These are phyloP conservation scores for Beauveria caledonica DNA, from an alignment of 2,329 filamentous ascomycete genomes.

Conservation along the genomic window DNA sequence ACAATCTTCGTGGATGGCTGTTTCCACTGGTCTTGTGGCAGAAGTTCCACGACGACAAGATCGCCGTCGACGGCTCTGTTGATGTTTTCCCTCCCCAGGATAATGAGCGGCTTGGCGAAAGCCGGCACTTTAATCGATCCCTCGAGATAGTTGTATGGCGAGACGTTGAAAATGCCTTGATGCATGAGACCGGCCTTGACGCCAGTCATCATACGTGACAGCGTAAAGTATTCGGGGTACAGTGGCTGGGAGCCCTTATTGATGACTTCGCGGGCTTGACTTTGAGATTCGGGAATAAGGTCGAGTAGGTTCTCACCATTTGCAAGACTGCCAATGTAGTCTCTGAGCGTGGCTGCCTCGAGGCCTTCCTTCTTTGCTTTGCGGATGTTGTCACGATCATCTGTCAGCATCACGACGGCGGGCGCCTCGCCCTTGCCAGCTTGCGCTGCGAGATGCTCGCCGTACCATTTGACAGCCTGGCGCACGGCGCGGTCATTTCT, in stretches of 20 bases:
- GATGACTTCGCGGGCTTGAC: conserved; percentile 46
- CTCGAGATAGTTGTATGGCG: conserved; percentile 95
- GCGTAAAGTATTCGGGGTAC: conserved; percentile 81
- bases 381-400: conserved; percentile 78
- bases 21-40: conserved; percentile 96
- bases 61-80: conserved; percentile 91
- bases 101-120: conserved; percentile 80
- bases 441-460: conserved; percentile 65
- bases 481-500: conserved; percentile 90
- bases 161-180: conserved; percentile 92
- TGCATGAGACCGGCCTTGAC: conserved; percentile 83
- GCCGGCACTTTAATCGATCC: conserved; percentile 83
- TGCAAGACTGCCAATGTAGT: conserved; percentile 78
- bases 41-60: conserved; percentile 82
- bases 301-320: conserved; percentile 81
- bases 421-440: conserved; percentile 44
- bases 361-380: conserved; percentile 73
- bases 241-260: conserved; percentile 60
- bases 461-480: conserved; percentile 82
- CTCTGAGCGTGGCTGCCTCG: conserved; percentile 56
- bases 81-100: conserved; percentile 91
- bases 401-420: conserved; percentile 84
- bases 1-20: conserved; percentile 91
- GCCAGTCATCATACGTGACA: conserved; percentile 91
- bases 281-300: conserved; percentile 79